Conservation (phyloP, 441 rosid species). For the Kokia cookei region DNA sequence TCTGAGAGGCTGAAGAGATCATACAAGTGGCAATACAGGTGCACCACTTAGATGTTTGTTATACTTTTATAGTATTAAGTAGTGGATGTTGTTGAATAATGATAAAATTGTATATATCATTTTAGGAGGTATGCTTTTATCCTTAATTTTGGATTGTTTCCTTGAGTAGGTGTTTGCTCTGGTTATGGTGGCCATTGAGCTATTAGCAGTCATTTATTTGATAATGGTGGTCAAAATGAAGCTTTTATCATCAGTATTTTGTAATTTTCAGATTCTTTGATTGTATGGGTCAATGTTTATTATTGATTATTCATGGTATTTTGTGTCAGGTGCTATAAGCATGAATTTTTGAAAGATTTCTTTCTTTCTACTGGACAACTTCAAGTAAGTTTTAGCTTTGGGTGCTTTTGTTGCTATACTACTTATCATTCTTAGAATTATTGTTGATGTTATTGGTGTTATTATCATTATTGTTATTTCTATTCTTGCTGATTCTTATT, state of each 20-base stretch:
- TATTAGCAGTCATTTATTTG: background rate
- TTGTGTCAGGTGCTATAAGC: slow-evolving; percentile 67
- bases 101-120: background rate
- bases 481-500: background rate
- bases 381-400: slow-evolving; percentile 56
- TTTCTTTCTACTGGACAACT: slow-evolving; percentile 91
- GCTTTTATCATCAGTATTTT: background rate
- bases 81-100: background rate
- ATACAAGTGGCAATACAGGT: background rate
- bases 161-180: background rate
- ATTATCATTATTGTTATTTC: background rate
- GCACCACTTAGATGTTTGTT: background rate
- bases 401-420: background rate
- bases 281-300: background rate
- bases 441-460: background rate
- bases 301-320: slow-evolving; percentile 4
- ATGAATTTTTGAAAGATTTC: slow-evolving; percentile 91
- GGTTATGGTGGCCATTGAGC: background rate
- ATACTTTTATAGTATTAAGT: background rate
- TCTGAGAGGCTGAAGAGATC: background rate
- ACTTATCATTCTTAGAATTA: background rate
- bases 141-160: background rate
- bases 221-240: background rate
- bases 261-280: background rate
- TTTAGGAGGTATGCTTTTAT: background rate